phyloP scores from a whole-genome alignment of 1,284 basidiomycete genomes.

The Papiliotrema nemorosa region DNA sequence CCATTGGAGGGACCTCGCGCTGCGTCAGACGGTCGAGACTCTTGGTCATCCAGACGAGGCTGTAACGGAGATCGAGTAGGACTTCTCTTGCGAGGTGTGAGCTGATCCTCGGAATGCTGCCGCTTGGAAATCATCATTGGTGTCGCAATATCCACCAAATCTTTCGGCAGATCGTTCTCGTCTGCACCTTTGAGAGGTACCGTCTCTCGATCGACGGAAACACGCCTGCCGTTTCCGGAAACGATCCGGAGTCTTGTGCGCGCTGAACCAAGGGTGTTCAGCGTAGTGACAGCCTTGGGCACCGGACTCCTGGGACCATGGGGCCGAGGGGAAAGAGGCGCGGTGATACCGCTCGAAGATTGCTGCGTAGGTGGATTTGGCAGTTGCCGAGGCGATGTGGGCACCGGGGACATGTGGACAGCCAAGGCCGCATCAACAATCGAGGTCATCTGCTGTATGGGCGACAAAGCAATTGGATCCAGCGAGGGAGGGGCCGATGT shows the following conservation, averaged over 20 bases:
- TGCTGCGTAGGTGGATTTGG: neutral
- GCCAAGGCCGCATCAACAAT: neutral
- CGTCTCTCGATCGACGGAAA: conserved; percentile 33
- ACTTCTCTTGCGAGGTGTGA: conserved; percentile 39
- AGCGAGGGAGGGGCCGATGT: neutral
- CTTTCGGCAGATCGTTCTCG: conserved; percentile 15
- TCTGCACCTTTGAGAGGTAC: conserved; percentile 28
- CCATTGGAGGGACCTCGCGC: conserved; percentile 10
- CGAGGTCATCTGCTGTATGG: neutral
- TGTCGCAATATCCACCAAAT: conserved; percentile 7
- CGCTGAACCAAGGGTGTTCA: conserved; percentile 24
- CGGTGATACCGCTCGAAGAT: neutral
- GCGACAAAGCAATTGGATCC: neutral
- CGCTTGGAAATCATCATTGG: conserved; percentile 26
- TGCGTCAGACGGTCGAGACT: conserved; percentile 8
- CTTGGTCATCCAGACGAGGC: neutral
- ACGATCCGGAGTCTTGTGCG: conserved; percentile 35
- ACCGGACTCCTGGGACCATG: conserved; percentile 10
- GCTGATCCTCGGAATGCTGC: conserved; percentile 35
- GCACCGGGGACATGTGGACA: neutral
- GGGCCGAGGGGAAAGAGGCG: conserved; percentile 11
- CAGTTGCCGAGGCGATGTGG: conserved; percentile 2
- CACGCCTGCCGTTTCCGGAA: conserved; percentile 30
- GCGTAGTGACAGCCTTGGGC: neutral
- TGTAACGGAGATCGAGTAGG: conserved; percentile 24